Conservation (phyloP, 495 filamentous ascomycete genomes). For the Penicillium lagena region DNA sequence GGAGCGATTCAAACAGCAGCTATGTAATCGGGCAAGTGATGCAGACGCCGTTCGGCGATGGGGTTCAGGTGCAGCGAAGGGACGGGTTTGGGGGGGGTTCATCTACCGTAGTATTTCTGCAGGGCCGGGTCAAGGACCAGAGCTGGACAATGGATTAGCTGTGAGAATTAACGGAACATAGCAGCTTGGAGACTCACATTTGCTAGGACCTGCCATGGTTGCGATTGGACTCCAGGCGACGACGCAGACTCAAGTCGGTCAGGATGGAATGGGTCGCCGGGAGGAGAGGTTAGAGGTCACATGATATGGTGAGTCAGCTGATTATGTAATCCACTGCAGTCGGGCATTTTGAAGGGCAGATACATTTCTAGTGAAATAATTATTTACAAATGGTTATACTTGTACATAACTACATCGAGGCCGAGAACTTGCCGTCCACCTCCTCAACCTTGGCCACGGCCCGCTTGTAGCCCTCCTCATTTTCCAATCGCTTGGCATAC, state of each 20-base stretch:
- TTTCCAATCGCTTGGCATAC: slow-evolving; percentile 59
- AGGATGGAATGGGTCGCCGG: neutral
- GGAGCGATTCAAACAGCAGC: no score
- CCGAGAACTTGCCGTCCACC: slow-evolving; percentile 50
- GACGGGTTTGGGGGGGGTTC: slow-evolving; percentile 7
- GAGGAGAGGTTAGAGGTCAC: slow-evolving; percentile 8
- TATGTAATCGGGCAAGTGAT: neutral
- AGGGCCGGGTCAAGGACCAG: slow-evolving; percentile 71
- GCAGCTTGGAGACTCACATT: slow-evolving; percentile 25
- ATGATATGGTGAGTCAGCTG: slow-evolving; percentile 2
- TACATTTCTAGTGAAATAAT: neutral
- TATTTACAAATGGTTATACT: neutral
- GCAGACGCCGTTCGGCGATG: neutral
- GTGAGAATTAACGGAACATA: neutral
- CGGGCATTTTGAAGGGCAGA: no score
- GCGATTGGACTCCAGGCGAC: slow-evolving; percentile 13
- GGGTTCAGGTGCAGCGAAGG: neutral
- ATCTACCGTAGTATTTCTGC: slow-evolving; percentile 66
- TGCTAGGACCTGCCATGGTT: slow-evolving; percentile 45
- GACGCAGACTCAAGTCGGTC: neutral
- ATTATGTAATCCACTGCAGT: neutral
- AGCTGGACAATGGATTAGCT: slow-evolving; percentile 24
- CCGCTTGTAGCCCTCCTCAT: slow-evolving; percentile 54
- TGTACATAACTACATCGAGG: slow-evolving; percentile 20
- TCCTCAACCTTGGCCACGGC: slow-evolving; percentile 55